Percentiles rank a stretch among this genome's conserved stretches.
Evolutionary conservation across 352 stramenopile species (phyloP).

Genomic region (Globisporangium paroecandrum): DNA sequence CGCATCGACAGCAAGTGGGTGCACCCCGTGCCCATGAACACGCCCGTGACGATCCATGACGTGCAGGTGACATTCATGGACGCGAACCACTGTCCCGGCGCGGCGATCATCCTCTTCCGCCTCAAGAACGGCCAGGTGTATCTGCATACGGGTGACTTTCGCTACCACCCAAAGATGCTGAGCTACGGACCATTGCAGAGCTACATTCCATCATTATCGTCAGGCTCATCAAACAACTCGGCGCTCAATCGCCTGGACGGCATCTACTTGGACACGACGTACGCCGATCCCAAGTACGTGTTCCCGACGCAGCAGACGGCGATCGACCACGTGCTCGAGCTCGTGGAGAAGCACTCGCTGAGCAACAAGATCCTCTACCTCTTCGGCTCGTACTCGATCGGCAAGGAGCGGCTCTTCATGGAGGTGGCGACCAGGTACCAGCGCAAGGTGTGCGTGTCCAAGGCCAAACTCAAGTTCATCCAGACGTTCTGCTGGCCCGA

Average conservation of each 20-base stretch:
- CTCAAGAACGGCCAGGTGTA: slow-evolving; percentile 76
- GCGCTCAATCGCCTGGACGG: slow-evolving; percentile 46
- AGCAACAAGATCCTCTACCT: slow-evolving; percentile 88
- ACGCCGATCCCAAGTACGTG: slow-evolving; percentile 93
- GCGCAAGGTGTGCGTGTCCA: slow-evolving; percentile 78
- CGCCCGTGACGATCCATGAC: slow-evolving; percentile 69
- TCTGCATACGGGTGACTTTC: slow-evolving; percentile 91
- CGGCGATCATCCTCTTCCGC: slow-evolving; percentile 94
- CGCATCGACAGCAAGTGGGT: slow-evolving; percentile 90
- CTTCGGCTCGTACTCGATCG: slow-evolving; percentile 96
- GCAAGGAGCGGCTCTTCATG: slow-evolving; percentile 96
- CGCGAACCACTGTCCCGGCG: slow-evolving; percentile 96
- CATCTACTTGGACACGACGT: slow-evolving; percentile 97
- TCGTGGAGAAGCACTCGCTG: slow-evolving; percentile 54
- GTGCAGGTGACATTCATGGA: slow-evolving; percentile 95
- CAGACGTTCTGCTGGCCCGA: slow-evolving; percentile 82
- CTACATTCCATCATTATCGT: slow-evolving; percentile 28
- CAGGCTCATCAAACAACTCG: neutral
- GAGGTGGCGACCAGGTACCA: slow-evolving; percentile 81
- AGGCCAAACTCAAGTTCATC: slow-evolving; percentile 83
- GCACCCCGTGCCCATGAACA: slow-evolving; percentile 89
- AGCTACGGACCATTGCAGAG: slow-evolving; percentile 45
- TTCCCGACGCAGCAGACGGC: slow-evolving; percentile 89
- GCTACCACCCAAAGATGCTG: slow-evolving; percentile 76
- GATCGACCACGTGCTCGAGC: slow-evolving; percentile 53